These are phyloP conservation scores for Boletus subparvulus DNA, from an alignment of 768 basidiomycete species.

Conservation along the genomic window DNA sequence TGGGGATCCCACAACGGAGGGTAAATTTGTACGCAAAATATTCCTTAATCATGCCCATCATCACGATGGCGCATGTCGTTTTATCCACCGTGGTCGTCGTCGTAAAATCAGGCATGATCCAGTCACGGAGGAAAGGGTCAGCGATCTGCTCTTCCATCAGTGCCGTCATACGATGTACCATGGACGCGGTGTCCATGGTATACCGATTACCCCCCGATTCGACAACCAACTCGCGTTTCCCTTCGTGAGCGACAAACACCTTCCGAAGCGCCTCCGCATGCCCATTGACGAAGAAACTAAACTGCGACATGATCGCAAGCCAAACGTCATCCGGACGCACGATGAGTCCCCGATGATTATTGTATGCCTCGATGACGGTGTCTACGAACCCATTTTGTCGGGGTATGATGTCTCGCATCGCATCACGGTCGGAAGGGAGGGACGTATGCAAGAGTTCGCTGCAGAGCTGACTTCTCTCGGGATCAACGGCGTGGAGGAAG, in stretches of 20 bases:
- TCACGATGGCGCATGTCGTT: constrained; percentile 37
- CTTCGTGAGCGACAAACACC: constrained; percentile 30
- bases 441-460: constrained; percentile 31
- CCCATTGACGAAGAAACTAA: constrained; percentile 41
- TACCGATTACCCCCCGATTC: constrained; percentile 16
- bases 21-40: constrained; percentile 38
- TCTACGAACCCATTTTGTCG: constrained; percentile 36
- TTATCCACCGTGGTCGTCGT: constrained; percentile 44
- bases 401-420: constrained; percentile 31
- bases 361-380: constrained; percentile 36
- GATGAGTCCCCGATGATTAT: constrained; percentile 38
- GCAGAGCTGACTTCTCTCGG: constrained; percentile 23
- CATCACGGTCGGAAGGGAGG: constrained; percentile 17
- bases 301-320: constrained; percentile 36
- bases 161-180: constrained; percentile 24
- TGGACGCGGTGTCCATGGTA: constrained; percentile 32
- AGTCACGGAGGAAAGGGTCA: constrained; percentile 33
- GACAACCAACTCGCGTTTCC: constrained; percentile 28
- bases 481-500: constrained; percentile 22
- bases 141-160: constrained; percentile 25
- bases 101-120: constrained; percentile 44
- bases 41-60: constrained; percentile 45
- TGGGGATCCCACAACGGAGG: constrained; percentile 42
- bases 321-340: constrained; percentile 53
- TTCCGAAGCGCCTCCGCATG: constrained; percentile 35